phyloP scores from a whole-genome alignment of 768 basidiomycete species.

The Tephrocybe sp. region DNA sequence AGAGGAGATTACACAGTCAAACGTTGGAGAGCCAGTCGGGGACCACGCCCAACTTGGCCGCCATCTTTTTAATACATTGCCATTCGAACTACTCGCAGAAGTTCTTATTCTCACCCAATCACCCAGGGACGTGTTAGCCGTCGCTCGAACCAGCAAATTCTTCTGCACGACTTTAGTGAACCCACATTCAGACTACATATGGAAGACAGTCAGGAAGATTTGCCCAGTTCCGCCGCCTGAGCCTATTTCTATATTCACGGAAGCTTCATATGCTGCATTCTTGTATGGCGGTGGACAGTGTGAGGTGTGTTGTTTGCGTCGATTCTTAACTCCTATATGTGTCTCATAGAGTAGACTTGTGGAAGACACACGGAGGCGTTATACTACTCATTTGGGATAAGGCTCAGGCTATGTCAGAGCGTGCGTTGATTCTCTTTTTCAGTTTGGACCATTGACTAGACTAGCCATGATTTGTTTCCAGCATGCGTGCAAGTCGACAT shows the following conservation, averaged over 20 bases:
- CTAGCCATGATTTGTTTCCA: not conserved
- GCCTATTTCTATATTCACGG: constrained; percentile 39
- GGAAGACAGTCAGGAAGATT: constrained; percentile 49
- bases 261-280: constrained; percentile 63
- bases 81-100: constrained; percentile 65
- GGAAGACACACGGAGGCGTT: constrained; percentile 29
- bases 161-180: constrained; percentile 49
- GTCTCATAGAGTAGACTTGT: constrained; percentile 35
- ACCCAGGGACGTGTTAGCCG: constrained; percentile 55
- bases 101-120: constrained; percentile 54
- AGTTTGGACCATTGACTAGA: not conserved
- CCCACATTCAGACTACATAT: constrained; percentile 52
- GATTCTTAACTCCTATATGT: not conserved
- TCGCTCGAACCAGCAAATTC: constrained; percentile 57
- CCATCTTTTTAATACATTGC: constrained; percentile 32
- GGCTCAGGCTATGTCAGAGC: constrained; percentile 43
- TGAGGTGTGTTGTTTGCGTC: constrained; percentile 37
- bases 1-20: not conserved
- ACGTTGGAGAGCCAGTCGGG: too few species aligned
- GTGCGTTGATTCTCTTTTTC: constrained; percentile 17
- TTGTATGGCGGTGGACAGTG: constrained; percentile 60
- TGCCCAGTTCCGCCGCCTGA: constrained; percentile 24
- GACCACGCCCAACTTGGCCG: not conserved
- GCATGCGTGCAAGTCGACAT: constrained; percentile 5
- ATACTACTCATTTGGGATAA: constrained; percentile 49